A percentile compares a stretch with the other conserved stretches of the same genome.
Evolutionary conservation across 352 stramenopile species (phyloP).

Genomic region (Phytophthora kernoviae): DNA sequence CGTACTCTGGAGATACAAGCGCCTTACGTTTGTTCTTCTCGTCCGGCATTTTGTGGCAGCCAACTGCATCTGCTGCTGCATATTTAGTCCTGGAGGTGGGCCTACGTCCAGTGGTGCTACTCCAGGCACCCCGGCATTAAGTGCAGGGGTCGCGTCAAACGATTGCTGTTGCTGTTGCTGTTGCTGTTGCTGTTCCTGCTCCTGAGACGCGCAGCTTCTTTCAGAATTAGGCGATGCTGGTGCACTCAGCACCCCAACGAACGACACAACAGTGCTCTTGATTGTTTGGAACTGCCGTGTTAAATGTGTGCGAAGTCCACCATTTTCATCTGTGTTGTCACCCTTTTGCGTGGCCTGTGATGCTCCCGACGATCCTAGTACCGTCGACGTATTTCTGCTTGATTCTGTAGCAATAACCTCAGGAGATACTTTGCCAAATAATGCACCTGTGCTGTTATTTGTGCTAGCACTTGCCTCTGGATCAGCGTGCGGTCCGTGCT

Average conservation of each 20-base stretch:
- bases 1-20: conserved; percentile 82
- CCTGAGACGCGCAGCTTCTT: background rate
- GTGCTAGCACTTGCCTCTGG: conserved; percentile 11
- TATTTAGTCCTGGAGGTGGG: conserved; percentile 21
- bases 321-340: conserved; percentile 14
- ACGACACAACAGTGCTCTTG: conserved; percentile 53
- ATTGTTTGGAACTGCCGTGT: conserved; percentile 52
- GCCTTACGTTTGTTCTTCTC: conserved; percentile 87
- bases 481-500: conserved; percentile 73
- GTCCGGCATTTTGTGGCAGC: conserved; percentile 49
- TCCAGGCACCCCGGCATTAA: background rate
- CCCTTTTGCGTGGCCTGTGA: conserved; percentile 3
- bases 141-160: background rate
- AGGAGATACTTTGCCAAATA: conserved; percentile 33
- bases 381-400: background rate
- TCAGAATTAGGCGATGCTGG: conserved; percentile 7
- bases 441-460: background rate
- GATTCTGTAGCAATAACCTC: conserved; percentile 5
- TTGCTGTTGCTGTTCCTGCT: conserved; percentile 4
- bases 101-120: background rate
- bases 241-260: conserved; percentile 44
- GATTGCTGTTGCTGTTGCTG: conserved; percentile 4
- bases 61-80: conserved; percentile 51
- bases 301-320: conserved; percentile 38
- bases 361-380: conserved; percentile 1